A percentile compares a stretch with the other conserved stretches of the same genome.
Conservation (phyloP, 2,329 filamentous ascomycete species). For the Aspergillus spinulosporus region DNA sequence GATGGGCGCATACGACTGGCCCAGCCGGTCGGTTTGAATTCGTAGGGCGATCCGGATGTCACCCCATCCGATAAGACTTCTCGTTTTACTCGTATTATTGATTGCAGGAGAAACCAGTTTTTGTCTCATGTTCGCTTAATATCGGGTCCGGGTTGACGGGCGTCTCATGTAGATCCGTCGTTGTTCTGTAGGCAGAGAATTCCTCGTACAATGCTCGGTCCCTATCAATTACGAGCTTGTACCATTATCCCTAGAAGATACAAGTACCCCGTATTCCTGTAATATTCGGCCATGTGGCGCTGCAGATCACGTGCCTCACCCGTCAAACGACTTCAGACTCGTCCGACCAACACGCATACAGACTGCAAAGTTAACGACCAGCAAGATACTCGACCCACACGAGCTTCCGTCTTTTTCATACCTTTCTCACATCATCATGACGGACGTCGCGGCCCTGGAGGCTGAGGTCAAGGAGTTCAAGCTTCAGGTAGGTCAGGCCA, state of each 20-base stretch:
- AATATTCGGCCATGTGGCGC: not conserved
- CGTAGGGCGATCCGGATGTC: not conserved
- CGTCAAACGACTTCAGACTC: not conserved
- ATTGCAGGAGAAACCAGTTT: not conserved
- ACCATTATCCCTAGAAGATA: too few relatives aligned
- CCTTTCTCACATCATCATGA: slow-evolving; percentile 33
- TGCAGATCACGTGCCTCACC: not conserved
- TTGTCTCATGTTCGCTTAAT: not conserved
- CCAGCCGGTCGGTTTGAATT: not conserved
- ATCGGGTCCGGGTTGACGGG: not conserved
- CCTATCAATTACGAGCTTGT: too few relatives aligned
- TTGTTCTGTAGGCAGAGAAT: too few relatives aligned
- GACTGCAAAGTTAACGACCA: not conserved
- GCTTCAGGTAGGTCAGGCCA: slow-evolving; percentile 50
- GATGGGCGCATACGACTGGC: too few relatives aligned
- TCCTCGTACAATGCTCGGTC: too few relatives aligned
- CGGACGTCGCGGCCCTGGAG: slow-evolving; percentile 46
- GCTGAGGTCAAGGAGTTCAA: slow-evolving; percentile 61
- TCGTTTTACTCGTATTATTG: not conserved
- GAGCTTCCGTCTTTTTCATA: not conserved
- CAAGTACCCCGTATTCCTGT: not conserved
- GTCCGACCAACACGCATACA: not conserved
- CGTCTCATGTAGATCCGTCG: not conserved
- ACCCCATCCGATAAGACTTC: not conserved
- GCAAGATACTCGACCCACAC: not conserved